phyloP scores from a whole-genome alignment of 2,329 filamentous ascomycete genomes.

The Dactylellina haptotyla region DNA sequence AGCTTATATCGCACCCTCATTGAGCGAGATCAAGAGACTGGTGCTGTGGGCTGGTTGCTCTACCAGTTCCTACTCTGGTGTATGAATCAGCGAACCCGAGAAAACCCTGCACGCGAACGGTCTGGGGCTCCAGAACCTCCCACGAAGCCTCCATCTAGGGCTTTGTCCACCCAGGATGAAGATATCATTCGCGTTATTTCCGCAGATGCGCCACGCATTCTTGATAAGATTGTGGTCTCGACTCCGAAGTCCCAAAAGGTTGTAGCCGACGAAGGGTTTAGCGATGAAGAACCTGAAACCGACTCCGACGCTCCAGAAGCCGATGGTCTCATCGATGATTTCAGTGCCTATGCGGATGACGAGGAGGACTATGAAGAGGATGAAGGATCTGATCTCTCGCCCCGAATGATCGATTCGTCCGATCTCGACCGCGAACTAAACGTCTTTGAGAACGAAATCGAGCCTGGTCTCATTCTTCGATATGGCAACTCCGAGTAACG shows the following conservation, averaged over 20 bases:
- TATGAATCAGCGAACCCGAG: too few relatives aligned
- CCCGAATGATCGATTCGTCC: constrained; percentile 22
- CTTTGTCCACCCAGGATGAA: background rate
- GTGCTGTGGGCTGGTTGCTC: constrained; percentile 30
- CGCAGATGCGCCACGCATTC: too few relatives aligned
- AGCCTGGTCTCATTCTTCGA: constrained; percentile 3
- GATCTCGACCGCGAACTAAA: constrained; percentile 32
- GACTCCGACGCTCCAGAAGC: too few relatives aligned
- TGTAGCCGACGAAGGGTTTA: too few relatives aligned
- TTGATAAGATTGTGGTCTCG: too few relatives aligned
- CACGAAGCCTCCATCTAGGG: background rate
- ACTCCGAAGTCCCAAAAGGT: too few relatives aligned
- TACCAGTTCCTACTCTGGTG: constrained; percentile 28
- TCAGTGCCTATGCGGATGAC: too few relatives aligned
- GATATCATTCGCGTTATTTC: background rate
- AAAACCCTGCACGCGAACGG: background rate
- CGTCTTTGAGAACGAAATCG: constrained; percentile 2
- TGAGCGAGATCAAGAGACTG: background rate
- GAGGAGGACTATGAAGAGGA: constrained; percentile 5
- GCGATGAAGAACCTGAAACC: too few relatives aligned
- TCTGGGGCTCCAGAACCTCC: background rate
- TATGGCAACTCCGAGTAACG: constrained; percentile 5
- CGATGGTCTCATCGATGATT: too few relatives aligned
- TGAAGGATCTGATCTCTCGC: background rate
- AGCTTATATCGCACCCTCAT: background rate